Percentiles rank a stretch among this genome's conserved stretches.
phyloP scores from a whole-genome alignment of 768 basidiomycete genomes.

The Leucocoprinus leucothites region DNA sequence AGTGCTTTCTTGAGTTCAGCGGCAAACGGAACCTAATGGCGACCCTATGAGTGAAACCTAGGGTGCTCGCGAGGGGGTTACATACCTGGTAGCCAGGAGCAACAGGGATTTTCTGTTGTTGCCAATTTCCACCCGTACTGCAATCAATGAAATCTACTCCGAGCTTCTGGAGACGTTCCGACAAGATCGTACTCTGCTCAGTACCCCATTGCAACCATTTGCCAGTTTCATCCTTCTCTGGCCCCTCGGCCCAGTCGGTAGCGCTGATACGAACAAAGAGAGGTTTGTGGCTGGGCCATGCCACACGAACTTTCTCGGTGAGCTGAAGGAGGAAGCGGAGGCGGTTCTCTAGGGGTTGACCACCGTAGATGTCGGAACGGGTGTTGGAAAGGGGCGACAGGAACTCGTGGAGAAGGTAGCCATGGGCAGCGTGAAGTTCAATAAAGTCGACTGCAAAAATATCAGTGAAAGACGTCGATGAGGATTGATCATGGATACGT shows the following conservation, averaged over 20 bases:
- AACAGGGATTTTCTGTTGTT: slow-evolving; percentile 52
- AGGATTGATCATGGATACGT: slow-evolving; percentile 18
- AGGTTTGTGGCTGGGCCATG: slow-evolving; percentile 6
- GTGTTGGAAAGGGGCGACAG: slow-evolving; percentile 21
- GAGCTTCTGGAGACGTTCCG: slow-evolving; percentile 50
- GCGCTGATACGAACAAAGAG: slow-evolving; percentile 49
- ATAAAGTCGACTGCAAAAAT: slow-evolving; percentile 56
- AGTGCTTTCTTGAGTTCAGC: slow-evolving; percentile 60
- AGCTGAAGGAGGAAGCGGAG: slow-evolving; percentile 2
- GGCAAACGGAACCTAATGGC: slow-evolving; percentile 60
- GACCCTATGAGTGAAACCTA: background rate
- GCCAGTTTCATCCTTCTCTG: slow-evolving; percentile 55
- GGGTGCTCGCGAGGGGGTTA: background rate
- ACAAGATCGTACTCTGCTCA: slow-evolving; percentile 65
- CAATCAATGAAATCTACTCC: slow-evolving; percentile 79
- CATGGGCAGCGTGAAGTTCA: slow-evolving; percentile 73
- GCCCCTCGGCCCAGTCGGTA: slow-evolving; percentile 59
- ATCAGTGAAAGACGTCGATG: background rate
- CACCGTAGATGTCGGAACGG: slow-evolving; percentile 5
- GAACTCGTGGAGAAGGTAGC: slow-evolving; percentile 65
- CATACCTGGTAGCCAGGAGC: slow-evolving; percentile 61
- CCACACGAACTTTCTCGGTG: slow-evolving; percentile 1
- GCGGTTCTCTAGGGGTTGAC: slow-evolving; percentile 1
- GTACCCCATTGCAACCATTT: slow-evolving; percentile 72
- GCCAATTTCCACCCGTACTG: slow-evolving; percentile 65